Evolutionary conservation across 306 rosid species (phyloP).

Genomic region (Pyrus bretschneideri): DNA sequence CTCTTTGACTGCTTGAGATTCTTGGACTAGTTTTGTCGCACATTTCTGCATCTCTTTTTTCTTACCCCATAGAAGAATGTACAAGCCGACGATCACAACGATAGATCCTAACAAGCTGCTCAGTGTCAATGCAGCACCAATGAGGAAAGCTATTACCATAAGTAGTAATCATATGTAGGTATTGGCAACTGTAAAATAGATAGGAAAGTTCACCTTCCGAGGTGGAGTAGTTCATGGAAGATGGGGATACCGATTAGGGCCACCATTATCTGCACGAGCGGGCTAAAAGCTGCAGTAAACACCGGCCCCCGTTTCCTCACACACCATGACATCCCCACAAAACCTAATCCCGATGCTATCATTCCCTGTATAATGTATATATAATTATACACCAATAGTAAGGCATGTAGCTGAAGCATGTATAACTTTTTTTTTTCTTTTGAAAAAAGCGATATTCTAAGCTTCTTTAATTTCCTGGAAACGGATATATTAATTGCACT

Average conservation of each 20-base stretch:
- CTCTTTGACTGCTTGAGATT: constrained; percentile 37
- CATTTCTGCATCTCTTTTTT: constrained; percentile 54
- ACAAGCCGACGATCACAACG: constrained; percentile 67
- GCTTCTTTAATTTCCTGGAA: no score
- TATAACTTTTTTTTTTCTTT: no score
- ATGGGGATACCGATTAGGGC: constrained; percentile 73
- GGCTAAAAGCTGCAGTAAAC: constrained; percentile 87
- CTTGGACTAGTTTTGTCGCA: constrained; percentile 25
- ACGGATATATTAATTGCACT: no score
- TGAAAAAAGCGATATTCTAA: no score
- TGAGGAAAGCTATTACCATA: background rate
- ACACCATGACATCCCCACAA: constrained; percentile 94
- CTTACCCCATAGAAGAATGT: constrained; percentile 92
- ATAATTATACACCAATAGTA: background rate
- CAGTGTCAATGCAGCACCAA: constrained; percentile 2
- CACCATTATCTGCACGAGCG: constrained; percentile 78
- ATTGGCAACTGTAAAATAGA: background rate
- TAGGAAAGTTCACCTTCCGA: constrained; percentile 55
- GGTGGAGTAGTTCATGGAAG: constrained; percentile 64
- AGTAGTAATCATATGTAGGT: background rate
- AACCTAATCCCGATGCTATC: constrained; percentile 77
- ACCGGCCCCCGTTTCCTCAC: constrained; percentile 92
- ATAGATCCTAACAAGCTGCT: constrained; percentile 66
- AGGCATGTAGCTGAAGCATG: background rate
- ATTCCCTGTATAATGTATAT: constrained; percentile 57